phyloP scores from a whole-genome alignment of 208 protist species.

The Zelonia costaricensis region DNA sequence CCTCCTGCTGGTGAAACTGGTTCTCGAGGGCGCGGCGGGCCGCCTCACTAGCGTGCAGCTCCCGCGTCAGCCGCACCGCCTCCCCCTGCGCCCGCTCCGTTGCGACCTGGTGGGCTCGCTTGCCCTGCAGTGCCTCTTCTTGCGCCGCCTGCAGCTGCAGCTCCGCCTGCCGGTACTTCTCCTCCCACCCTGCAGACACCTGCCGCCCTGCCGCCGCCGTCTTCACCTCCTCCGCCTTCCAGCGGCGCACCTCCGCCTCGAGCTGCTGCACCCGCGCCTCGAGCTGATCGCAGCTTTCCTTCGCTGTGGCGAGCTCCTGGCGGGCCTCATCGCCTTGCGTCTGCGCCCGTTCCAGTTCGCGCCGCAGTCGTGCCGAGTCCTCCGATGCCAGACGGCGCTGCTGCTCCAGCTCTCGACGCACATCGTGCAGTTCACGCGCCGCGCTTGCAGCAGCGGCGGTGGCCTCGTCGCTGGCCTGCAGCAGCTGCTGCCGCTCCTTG shows the following conservation, averaged over 20 bases:
- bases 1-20: constrained; percentile 63
- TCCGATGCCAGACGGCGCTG: constrained; percentile 31
- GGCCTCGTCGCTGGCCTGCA: constrained; percentile 40
- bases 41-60: constrained; percentile 89
- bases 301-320: constrained; percentile 10
- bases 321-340: constrained; percentile 8
- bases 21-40: constrained; percentile 73
- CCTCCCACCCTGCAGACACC: constrained; percentile 37
- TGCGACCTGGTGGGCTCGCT: constrained; percentile 19
- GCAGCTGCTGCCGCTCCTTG: constrained; percentile 43
- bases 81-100: constrained; percentile 68
- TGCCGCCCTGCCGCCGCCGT: constrained; percentile 36
- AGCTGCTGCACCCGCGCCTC: constrained; percentile 33
- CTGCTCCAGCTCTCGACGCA: constrained; percentile 23
- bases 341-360: constrained; percentile 21
- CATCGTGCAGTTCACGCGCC: constrained; percentile 40
- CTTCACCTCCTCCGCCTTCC: constrained; percentile 49
- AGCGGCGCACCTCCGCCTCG: constrained; percentile 44
- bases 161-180: constrained; percentile 34
- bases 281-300: constrained; percentile 28
- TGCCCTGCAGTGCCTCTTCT: constrained; percentile 35
- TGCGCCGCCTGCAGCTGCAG: constrained; percentile 36
- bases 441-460: constrained; percentile 8
- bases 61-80: constrained; percentile 57
- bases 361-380: constrained; percentile 23